These are phyloP conservation scores for Glomus cerebriforme DNA, from an alignment of 192 early-diverging fungal genomes.

Conservation along the genomic window DNA sequence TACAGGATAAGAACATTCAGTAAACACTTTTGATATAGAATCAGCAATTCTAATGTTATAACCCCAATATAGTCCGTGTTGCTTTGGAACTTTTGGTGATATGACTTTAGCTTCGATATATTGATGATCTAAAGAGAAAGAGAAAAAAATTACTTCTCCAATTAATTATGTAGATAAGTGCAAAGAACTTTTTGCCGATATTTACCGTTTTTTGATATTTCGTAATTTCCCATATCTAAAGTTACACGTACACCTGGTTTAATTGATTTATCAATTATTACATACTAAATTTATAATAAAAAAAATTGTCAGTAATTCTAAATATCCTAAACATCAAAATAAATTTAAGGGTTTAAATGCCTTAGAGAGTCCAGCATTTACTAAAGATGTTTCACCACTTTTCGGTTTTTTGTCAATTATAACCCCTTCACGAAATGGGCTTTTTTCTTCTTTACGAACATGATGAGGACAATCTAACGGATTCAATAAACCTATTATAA, in stretches of 20 bases:
- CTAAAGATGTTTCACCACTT: constrained; percentile 42
- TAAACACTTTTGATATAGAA: constrained; percentile 60
- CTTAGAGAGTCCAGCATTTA: constrained; percentile 52
- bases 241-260: constrained; percentile 65
- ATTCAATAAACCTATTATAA: constrained; percentile 55
- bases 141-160: constrained; percentile 18
- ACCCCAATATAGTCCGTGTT: constrained; percentile 69
- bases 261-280: constrained; percentile 53
- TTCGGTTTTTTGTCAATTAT: constrained; percentile 39
- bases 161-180: background rate
- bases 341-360: background rate
- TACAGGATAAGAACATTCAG: constrained; percentile 59
- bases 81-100: constrained; percentile 62
- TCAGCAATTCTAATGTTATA: constrained; percentile 64
- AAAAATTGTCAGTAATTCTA: background rate
- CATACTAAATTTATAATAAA: constrained; percentile 28
- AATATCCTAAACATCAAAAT: background rate
- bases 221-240: constrained; percentile 45
- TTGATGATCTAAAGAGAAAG: constrained; percentile 26
- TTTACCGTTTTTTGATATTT: background rate
- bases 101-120: constrained; percentile 57
- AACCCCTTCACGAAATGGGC: constrained; percentile 63
- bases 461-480: constrained; percentile 72
- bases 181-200: background rate
- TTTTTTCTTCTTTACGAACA: constrained; percentile 59